A percentile compares a stretch with the other conserved stretches of the same genome.
phyloP scores from a whole-genome alignment of 2,329 filamentous ascomycete genomes.

The Rhinocladiella similis region DNA sequence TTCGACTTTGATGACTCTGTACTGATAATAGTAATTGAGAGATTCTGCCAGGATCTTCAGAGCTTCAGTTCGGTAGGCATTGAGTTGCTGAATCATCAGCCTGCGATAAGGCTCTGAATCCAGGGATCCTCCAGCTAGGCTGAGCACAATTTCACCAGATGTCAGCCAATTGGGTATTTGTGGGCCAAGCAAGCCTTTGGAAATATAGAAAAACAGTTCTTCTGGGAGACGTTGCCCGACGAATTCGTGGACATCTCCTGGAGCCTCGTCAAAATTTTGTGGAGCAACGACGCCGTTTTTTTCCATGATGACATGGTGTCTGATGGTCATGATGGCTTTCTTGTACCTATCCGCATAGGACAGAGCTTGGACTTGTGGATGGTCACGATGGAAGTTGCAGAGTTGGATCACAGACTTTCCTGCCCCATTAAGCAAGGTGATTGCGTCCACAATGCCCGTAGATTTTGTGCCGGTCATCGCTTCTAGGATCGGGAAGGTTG shows the following conservation, averaged over 20 bases:
- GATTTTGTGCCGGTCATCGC: slow-evolving; percentile 54
- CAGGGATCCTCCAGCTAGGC: slow-evolving; percentile 82
- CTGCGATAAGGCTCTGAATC: slow-evolving; percentile 77
- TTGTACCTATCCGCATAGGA: slow-evolving; percentile 85
- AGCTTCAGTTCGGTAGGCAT: slow-evolving; percentile 72
- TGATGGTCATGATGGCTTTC: slow-evolving; percentile 79
- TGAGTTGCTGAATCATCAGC: slow-evolving; percentile 72
- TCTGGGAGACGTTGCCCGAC: slow-evolving; percentile 86
- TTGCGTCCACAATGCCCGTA: slow-evolving; percentile 68
- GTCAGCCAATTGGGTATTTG: slow-evolving; percentile 80
- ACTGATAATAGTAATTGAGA: slow-evolving; percentile 79
- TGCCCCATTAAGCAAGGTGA: slow-evolving; percentile 69
- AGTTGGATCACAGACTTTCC: slow-evolving; percentile 70
- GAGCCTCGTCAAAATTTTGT: slow-evolving; percentile 70
- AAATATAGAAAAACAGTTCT: slow-evolving; percentile 88
- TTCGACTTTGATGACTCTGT: slow-evolving; percentile 72
- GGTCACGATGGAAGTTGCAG: slow-evolving; percentile 77
- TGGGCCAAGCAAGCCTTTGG: slow-evolving; percentile 75
- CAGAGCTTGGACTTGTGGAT: slow-evolving; percentile 68
- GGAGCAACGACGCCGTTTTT: slow-evolving; percentile 75
- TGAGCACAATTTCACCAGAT: slow-evolving; percentile 73
- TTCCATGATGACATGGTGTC: slow-evolving; percentile 82
- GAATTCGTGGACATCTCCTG: slow-evolving; percentile 83
- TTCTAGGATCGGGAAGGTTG: slow-evolving; percentile 75
- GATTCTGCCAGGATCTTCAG: slow-evolving; percentile 76